These are phyloP conservation scores for Beverwykella pulmonaria DNA, from an alignment of 495 filamentous ascomycete genomes.

Conservation along the genomic window DNA sequence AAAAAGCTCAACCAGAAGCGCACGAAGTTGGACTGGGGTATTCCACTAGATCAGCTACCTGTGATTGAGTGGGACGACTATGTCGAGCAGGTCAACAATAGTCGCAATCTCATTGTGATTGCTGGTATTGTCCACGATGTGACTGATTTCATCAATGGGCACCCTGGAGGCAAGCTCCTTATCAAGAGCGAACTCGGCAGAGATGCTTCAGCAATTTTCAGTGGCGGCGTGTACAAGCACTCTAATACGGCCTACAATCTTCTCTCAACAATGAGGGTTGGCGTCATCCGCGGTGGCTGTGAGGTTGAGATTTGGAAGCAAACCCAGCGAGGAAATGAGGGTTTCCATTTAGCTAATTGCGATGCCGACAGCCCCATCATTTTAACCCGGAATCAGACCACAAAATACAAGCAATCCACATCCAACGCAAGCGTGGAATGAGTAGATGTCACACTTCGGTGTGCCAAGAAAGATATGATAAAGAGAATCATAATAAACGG, in stretches of 20 bases:
- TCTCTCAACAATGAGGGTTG: conserved; percentile 93
- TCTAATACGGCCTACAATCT: conserved; percentile 97
- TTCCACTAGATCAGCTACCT: not conserved
- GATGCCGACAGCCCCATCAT: too few species aligned
- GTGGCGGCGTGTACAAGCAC: conserved; percentile 96
- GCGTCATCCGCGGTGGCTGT: conserved; percentile 75
- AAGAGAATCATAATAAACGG: too few species aligned
- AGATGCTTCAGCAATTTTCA: conserved; percentile 88
- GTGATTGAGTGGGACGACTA: not conserved
- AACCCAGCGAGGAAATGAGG: too few species aligned
- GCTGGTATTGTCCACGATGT: not conserved
- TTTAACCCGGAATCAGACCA: too few species aligned
- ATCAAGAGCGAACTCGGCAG: not conserved
- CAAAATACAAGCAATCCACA: too few species aligned
- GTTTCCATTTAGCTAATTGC: too few species aligned
- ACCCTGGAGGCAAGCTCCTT: conserved; percentile 62
- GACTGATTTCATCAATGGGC: not conserved
- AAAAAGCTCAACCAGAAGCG: conserved; percentile 82
- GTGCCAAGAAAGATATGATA: too few species aligned
- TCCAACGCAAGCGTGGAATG: too few species aligned
- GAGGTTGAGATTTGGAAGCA: not conserved
- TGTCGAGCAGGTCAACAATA: not conserved
- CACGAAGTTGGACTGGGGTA: not conserved
- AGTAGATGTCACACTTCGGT: too few species aligned
- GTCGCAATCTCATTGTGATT: not conserved